phyloP scores from a whole-genome alignment of 805 yeast genomes.

The Debaryomyces maramus region DNA sequence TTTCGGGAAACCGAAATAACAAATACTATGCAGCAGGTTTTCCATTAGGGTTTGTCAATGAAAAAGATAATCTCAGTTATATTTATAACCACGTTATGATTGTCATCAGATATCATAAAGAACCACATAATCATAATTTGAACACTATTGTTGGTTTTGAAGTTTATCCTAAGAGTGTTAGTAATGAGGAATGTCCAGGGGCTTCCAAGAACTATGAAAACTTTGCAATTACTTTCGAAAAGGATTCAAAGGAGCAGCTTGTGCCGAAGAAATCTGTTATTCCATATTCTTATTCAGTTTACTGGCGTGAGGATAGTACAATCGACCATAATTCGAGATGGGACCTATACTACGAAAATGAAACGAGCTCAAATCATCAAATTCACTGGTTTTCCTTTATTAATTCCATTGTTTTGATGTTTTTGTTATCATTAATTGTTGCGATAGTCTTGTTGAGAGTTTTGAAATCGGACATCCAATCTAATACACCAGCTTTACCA shows the following conservation, averaged over 20 bases:
- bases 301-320: conserved; percentile 80
- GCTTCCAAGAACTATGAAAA: conserved; percentile 60
- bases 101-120: conserved; percentile 67
- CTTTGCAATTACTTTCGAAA: conserved; percentile 49
- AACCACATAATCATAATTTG: conserved; percentile 35
- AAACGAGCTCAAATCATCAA: conserved; percentile 41
- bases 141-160: conserved; percentile 84
- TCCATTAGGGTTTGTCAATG: conserved; percentile 75
- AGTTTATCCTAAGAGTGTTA: conserved; percentile 81
- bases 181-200: conserved; percentile 70
- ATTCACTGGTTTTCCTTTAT: conserved; percentile 79
- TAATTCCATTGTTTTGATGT: conserved; percentile 66
- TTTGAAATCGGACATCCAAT: conserved; percentile 49
- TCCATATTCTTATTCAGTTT: conserved; percentile 82
- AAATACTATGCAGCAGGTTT: conserved; percentile 85
- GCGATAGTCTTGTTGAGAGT: conserved; percentile 62
- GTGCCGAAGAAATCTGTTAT: conserved; percentile 40
- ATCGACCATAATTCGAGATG: conserved; percentile 69
- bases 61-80: conserved; percentile 54
- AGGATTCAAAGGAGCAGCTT: conserved; percentile 22
- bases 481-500: conserved; percentile 13
- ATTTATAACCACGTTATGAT: conserved; percentile 80
- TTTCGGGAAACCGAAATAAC: conserved; percentile 53
- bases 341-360: conserved; percentile 66
- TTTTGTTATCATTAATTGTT: conserved; percentile 61